Base-by-base conservation (phyloP, 208 protist species). In the Trypanosoma boissoni region DNA sequence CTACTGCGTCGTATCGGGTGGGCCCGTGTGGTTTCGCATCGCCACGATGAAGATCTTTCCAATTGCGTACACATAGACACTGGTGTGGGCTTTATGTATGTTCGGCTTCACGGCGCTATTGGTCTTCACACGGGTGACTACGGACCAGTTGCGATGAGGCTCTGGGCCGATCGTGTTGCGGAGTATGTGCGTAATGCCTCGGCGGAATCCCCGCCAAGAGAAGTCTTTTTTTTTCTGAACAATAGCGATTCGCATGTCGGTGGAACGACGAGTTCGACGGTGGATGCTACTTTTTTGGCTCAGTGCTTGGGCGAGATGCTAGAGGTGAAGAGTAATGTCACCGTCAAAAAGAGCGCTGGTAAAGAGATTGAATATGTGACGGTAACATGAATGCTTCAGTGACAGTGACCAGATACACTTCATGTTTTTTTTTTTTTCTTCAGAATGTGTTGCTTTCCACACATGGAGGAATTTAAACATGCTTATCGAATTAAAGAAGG, bases 171-270 rank as follows among this genome's bases (percentile, higher is more conserved):
- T 42, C 64, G 72, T 34, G 48, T 92, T 2, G 31, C 76, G 21
- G 46, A 64, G 4, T 88, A 81, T 57, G 39, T 92, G 3, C 28
- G 34, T 36, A 37, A 2, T 20, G 41, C 42, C 36, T 49, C 32
- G 31, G 34, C 5, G 16, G 43, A n/a, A 12, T 23, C 60, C 41
- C 31, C 20, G 2, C 48, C 39, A 18, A 64, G 73, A 16, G 78
- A 92, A 51, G 80, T 92, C 23, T 92, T 82, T 58, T 68, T 86
- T 20, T 88, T 88, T 42, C 54, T 92, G 39, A 92, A 92, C 64
- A 92, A 92, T 70, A 86, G 72, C 52, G 75, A 88, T 54, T 92
- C 84, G n/a, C 50, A 88, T 28, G 68, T 88, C 16, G 69, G 70
- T 45, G 78, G 78, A 44, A 64, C 73, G 37, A 82, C 75, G 41